Base-by-base conservation (phyloP, 2,329 filamentous ascomycete species). In the Thielaviopsis euricoi region DNA sequence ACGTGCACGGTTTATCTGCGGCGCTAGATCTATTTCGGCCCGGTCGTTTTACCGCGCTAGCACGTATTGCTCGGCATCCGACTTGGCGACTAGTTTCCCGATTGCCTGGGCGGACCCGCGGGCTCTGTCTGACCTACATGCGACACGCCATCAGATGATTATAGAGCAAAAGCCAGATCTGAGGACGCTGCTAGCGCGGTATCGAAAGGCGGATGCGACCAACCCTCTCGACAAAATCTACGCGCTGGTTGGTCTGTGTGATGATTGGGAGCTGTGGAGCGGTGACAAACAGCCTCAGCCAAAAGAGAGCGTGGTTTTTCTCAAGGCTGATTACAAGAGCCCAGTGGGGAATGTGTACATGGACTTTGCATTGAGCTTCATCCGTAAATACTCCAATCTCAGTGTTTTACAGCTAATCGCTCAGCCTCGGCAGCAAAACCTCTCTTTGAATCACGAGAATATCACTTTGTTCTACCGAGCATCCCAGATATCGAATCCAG, bases 1-100 rank as follows among this genome's bases (percentile, higher is more conserved):
- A 0, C 26, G 40, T 0, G 62, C 65, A 1, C 19, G 64, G 6
- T 61, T 70, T 5, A 54, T 65, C 1, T 70, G 67, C 53, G 68
- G 68, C 9, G 56, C 50, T 6, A 62, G 60, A 21, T 19, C 43
- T 0, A 61, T 69, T 2, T 64, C 64, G 54, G 63, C 67, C 25
- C 64, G 68, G 46, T 62, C 64, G 22, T 64, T 68, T n/a, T 61
- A 63, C 15, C 22, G 61, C 21, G 56, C 60, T 0, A 65, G 61
- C 2, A 51, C 23, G 21, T 25, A 43, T 15, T 43, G 37, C 37
- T 15, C 37, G 2, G 37, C 37, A 7, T n/a, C 48, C 12, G n/a
- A 22, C 48, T 6, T 17, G 21, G 13, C 48, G 5, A 51, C 48
- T 6, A 17, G 6, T 3, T 51, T 22, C 23, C 2, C 48, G 1